Percentiles rank a stretch among this genome's conserved stretches.
These are phyloP conservation scores for Lactifluus echinatus DNA, from an alignment of 768 basidiomycete genomes.

Conservation along the genomic window DNA sequence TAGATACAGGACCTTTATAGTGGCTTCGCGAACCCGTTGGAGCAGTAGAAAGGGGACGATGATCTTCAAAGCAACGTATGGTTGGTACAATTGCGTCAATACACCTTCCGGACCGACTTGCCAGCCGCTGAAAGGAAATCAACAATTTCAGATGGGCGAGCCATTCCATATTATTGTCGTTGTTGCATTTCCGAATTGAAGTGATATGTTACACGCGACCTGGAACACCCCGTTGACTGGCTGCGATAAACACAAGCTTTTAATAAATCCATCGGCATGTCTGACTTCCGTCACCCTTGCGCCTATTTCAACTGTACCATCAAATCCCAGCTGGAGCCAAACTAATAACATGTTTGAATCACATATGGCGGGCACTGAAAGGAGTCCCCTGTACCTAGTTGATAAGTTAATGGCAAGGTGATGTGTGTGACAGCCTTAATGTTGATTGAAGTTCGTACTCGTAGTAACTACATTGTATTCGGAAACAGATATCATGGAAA, in stretches of 20 bases:
- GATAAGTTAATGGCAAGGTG: conserved; percentile 32
- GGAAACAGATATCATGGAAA: background rate
- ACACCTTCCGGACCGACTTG: background rate
- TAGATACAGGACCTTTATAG: conserved; percentile 32
- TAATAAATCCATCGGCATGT: conserved; percentile 15
- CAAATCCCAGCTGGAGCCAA: conserved; percentile 28
- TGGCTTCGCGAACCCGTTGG: conserved; percentile 38
- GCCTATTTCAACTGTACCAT: background rate
- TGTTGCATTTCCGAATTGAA: conserved; percentile 31
- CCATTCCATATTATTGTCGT: conserved; percentile 32
- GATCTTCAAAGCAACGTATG: conserved; percentile 35
- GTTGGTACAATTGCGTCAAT: conserved; percentile 13
- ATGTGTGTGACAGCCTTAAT: conserved; percentile 30
- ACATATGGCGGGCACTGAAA: conserved; percentile 34
- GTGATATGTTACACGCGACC: background rate
- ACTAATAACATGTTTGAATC: conserved; percentile 27
- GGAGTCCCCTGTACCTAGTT: conserved; percentile 26
- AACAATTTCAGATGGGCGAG: conserved; percentile 24
- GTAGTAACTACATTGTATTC: background rate
- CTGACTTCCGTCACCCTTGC: background rate
- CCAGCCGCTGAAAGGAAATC: conserved; percentile 28
- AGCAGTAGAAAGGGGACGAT: conserved; percentile 41
- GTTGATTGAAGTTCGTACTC: conserved; percentile 19
- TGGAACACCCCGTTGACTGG: background rate
- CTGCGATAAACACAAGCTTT: conserved; percentile 24